Percentiles rank a stretch among this genome's conserved stretches.
Evolutionary conservation across 106 monocot genomes (phyloP).

Genomic region (Posidonia australis): DNA sequence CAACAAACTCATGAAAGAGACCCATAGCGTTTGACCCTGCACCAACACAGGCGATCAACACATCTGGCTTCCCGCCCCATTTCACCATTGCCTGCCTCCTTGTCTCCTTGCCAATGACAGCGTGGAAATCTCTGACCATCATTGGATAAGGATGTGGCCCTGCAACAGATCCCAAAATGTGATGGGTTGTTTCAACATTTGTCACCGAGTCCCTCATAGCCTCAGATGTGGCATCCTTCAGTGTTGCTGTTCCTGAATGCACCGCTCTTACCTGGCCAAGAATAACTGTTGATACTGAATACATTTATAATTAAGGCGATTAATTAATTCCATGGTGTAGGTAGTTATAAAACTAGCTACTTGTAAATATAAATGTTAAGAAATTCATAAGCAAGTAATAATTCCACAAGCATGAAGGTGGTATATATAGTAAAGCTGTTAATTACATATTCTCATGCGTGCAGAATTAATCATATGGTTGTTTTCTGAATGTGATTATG

Average conservation of each 20-base stretch:
- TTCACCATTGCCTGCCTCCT: conserved; percentile 59
- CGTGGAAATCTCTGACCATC: conserved; percentile 81
- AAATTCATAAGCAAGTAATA: too few relatives aligned
- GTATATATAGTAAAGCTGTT: too few relatives aligned
- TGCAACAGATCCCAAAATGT: conserved; percentile 63
- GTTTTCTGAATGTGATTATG: too few relatives aligned
- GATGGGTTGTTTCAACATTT: conserved; percentile 61
- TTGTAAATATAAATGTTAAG: too few relatives aligned
- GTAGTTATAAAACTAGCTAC: too few relatives aligned
- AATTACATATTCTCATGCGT: too few relatives aligned
- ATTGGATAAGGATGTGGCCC: conserved; percentile 76
- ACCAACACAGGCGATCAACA: conserved; percentile 65
- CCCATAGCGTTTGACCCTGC: conserved; percentile 79
- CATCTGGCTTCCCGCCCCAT: conserved; percentile 72
- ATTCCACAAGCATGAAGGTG: too few relatives aligned
- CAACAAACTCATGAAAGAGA: conserved; percentile 67
- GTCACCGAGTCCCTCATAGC: conserved; percentile 75
- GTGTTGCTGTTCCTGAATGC: conserved; percentile 59
- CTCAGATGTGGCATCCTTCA: conserved; percentile 71
- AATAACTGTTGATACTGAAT: neutral
- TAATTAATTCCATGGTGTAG: too few relatives aligned
- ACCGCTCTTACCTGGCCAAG: conserved; percentile 44
- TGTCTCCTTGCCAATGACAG: conserved; percentile 71
- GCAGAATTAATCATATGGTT: neutral
- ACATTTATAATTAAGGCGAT: too few relatives aligned